phyloP scores from a whole-genome alignment of 495 filamentous ascomycete species.

The Neurospora sp. region DNA sequence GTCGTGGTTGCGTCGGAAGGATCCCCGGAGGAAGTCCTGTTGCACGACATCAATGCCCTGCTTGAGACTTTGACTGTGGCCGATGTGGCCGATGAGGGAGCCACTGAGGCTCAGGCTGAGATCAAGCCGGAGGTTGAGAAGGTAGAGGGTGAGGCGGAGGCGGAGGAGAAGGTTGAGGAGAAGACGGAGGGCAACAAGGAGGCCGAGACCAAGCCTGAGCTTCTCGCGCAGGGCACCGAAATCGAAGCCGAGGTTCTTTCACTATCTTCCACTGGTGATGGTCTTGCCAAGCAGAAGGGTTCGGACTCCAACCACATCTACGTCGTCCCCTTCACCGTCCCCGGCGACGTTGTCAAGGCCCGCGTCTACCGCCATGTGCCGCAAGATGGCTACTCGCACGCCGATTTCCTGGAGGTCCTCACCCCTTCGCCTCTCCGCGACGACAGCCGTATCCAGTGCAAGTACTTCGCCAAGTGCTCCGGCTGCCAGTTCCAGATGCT shows the following conservation, averaged over 20 bases:
- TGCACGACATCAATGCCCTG: conserved; percentile 56
- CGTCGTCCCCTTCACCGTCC: conserved; percentile 75
- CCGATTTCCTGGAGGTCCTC: conserved; percentile 73
- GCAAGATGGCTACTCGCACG: conserved; percentile 52
- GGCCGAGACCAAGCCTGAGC: conserved; percentile 5
- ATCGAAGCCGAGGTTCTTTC: conserved; percentile 67
- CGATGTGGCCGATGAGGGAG: conserved; percentile 14
- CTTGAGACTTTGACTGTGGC: conserved; percentile 42
- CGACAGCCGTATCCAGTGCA: conserved; percentile 64
- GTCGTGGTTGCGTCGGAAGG: conserved; percentile 18
- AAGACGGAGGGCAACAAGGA: neutral
- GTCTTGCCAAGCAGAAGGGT: conserved; percentile 56
- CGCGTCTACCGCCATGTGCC: conserved; percentile 64
- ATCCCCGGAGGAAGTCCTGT: conserved; percentile 63
- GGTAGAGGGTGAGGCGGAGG: neutral
- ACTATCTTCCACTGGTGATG: conserved; percentile 86
- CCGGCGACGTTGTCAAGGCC: conserved; percentile 69
- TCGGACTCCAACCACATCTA: conserved; percentile 62
- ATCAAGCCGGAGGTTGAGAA: conserved; percentile 2
- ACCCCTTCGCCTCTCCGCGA: conserved; percentile 65
- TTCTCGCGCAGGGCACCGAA: conserved; percentile 57
- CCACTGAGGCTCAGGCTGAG: conserved; percentile 1
- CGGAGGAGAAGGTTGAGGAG: neutral
- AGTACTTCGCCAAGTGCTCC: conserved; percentile 78
- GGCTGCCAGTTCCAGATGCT: conserved; percentile 98